Conservation (phyloP, 2,329 filamentous ascomycete genomes). For the Botrytis elliptica region DNA sequence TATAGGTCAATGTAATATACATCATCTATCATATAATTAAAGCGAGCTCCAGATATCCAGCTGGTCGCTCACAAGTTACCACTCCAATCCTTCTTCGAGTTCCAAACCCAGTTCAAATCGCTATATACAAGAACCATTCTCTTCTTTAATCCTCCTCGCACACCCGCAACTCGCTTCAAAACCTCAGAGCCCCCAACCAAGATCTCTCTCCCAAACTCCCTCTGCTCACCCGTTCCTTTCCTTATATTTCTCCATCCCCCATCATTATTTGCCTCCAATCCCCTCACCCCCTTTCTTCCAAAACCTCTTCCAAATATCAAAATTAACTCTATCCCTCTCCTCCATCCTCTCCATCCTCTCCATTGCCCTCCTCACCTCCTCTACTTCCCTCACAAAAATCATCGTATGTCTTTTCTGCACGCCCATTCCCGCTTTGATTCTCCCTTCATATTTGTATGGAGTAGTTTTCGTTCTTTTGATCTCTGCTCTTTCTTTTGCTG, state of each 20-base stretch:
- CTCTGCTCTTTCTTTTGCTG: neutral
- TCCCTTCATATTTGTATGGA: neutral
- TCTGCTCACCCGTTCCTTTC: accelerated
- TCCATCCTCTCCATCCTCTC: neutral
- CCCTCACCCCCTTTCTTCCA: neutral
- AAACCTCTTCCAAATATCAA: slow-evolving; percentile 14
- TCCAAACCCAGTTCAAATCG: neutral
- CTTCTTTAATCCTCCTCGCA: neutral
- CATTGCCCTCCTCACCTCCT: neutral
- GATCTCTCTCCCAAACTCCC: neutral
- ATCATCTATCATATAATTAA: too few species aligned
- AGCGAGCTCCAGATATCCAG: neutral
- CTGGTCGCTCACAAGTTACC: neutral
- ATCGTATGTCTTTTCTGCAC: neutral
- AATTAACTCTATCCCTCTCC: slow-evolving; percentile 15
- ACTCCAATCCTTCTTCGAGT: too few species aligned
- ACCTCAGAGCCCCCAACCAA: too few species aligned
- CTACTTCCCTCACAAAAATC: neutral
- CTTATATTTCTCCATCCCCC: too few species aligned
- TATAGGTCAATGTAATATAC: too few species aligned
- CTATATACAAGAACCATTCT: neutral
- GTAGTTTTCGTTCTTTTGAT: neutral
- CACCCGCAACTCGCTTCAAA: neutral
- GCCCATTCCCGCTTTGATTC: neutral
- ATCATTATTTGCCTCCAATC: neutral